Percentiles rank a stretch among this genome's conserved stretches.
Evolutionary conservation across 2,329 filamentous ascomycete species (phyloP).

Genomic region (Colletotrichum sp.): DNA sequence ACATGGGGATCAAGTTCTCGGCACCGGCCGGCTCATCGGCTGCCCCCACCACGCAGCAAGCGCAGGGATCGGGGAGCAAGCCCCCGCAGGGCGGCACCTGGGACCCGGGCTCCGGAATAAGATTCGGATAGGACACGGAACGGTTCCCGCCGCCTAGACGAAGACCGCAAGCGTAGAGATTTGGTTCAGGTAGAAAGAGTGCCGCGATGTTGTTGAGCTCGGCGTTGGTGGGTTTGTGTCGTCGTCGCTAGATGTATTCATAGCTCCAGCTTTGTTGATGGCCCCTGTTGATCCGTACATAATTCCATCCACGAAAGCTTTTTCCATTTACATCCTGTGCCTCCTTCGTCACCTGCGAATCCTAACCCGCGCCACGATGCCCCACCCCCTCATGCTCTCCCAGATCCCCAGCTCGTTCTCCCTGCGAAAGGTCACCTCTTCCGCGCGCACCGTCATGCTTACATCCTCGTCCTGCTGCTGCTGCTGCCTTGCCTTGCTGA

Average conservation of each 20-base stretch:
- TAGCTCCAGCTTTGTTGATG: neutral
- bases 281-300: neutral
- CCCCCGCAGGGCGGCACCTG: constrained; percentile 50
- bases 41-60: constrained; percentile 25
- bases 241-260: constrained; percentile 2
- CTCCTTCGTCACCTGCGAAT: constrained; percentile 6
- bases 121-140: constrained; percentile 48
- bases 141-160: constrained; percentile 3
- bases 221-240: constrained; percentile 5
- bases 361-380: constrained; percentile 49
- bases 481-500: neutral
- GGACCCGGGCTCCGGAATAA: constrained; percentile 64
- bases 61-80: constrained; percentile 14
- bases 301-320: neutral
- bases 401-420: constrained; percentile 58
- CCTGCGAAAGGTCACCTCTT: constrained; percentile 55
- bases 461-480: constrained; percentile 27
- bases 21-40: constrained; percentile 37
- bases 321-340: neutral
- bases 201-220: neutral
- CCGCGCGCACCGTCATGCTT: constrained; percentile 45
- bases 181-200: neutral
- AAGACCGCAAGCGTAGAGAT: neutral
- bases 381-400: constrained; percentile 57
- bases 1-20: constrained; percentile 81